These are phyloP conservation scores for Boletus reticuloceps DNA, from an alignment of 768 basidiomycete species.

Conservation along the genomic window DNA sequence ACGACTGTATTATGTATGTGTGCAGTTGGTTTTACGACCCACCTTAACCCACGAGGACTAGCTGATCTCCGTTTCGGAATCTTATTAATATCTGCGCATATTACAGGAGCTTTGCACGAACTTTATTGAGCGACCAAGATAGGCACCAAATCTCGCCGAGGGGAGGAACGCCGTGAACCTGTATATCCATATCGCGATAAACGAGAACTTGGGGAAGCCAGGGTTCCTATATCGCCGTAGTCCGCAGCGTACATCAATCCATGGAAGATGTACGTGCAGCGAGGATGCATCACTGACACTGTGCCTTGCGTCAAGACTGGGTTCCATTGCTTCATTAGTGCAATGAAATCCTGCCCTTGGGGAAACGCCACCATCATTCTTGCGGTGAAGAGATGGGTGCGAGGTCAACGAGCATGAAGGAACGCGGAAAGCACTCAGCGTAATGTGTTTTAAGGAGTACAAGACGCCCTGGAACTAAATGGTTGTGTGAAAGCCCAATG, in stretches of 20 bases:
- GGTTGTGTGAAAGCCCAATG: constrained; percentile 1
- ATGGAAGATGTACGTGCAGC: constrained; percentile 15
- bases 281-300: constrained; percentile 3
- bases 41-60: constrained; percentile 29
- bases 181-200: constrained; percentile 20
- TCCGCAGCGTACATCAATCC: constrained; percentile 9
- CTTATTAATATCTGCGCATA: constrained; percentile 15
- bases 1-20: constrained; percentile 17
- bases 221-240: constrained; percentile 1
- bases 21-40: constrained; percentile 18
- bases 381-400: constrained; percentile 3
- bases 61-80: constrained; percentile 25
- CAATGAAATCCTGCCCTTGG: constrained; percentile 27
- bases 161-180: constrained; percentile 1
- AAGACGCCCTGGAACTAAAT: background rate
- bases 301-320: constrained; percentile 13
- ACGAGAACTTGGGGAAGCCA: constrained; percentile 5
- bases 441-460: constrained; percentile 1
- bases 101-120: constrained; percentile 5
- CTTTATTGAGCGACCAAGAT: background rate
- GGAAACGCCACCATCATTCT: constrained; percentile 9
- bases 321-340: constrained; percentile 27
- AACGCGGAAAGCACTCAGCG: constrained; percentile 7
- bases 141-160: constrained; percentile 6
- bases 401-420: constrained; percentile 11